Evolutionary conservation across 331 rosid genomes (phyloP).

Genomic region (Rosa hybrid): DNA sequence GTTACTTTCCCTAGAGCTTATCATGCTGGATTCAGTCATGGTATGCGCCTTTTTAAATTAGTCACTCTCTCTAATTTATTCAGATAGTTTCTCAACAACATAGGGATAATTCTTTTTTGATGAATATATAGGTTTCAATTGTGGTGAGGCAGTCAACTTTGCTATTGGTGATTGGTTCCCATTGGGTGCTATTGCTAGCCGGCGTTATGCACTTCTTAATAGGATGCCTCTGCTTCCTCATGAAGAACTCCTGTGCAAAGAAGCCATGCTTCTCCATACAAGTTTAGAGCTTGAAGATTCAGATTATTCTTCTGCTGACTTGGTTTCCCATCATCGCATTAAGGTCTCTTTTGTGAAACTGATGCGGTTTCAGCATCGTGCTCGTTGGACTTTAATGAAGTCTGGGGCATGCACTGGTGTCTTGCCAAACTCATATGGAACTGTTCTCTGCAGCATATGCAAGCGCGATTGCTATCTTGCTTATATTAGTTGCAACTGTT

Average conservation of each 20-base stretch:
- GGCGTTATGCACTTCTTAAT: constrained; percentile 80
- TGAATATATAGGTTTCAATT: constrained; percentile 79
- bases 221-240: constrained; percentile 90
- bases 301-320: constrained; percentile 51
- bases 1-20: constrained; percentile 96
- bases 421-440: constrained; percentile 59
- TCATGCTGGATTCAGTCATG: constrained; percentile 98
- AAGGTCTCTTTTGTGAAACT: constrained; percentile 71
- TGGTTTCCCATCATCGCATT: constrained; percentile 48
- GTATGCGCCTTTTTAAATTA: constrained; percentile 32
- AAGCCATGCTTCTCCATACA: constrained; percentile 71
- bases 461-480: constrained; percentile 90
- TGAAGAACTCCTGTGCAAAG: constrained; percentile 95
- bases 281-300: constrained; percentile 76
- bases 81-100: constrained; percentile 12
- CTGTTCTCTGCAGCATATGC: constrained; percentile 89
- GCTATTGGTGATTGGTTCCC: constrained; percentile 98
- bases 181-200: constrained; percentile 90
- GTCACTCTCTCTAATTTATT: constrained; percentile 4
- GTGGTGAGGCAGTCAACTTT: constrained; percentile 99
- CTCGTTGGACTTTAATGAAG: constrained; percentile 78
- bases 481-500: constrained; percentile 74
- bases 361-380: constrained; percentile 89
- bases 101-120: constrained; percentile 4
- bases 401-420: constrained; percentile 56